Conservation (phyloP, 305 asterid species). For the Salvia sclarea region DNA sequence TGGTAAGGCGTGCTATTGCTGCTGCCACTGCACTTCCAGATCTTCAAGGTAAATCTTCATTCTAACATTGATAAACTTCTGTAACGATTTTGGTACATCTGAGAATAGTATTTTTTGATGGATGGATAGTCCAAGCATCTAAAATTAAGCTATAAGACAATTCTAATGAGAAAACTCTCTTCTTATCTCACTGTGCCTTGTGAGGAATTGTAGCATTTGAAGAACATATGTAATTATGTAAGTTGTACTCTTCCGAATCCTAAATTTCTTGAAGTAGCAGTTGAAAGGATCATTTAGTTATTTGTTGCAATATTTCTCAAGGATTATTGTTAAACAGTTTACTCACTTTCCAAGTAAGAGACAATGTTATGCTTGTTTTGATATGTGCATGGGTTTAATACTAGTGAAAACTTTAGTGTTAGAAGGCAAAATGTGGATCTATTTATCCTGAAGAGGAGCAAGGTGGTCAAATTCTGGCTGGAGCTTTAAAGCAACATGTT, state of each 20-base stretch:
- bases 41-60: slow-evolving; percentile 65
- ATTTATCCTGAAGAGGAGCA: background rate
- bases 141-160: background rate
- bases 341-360: slow-evolving; percentile 5
- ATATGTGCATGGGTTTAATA: background rate
- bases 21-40: slow-evolving; percentile 77
- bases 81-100: slow-evolving; percentile 15
- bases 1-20: slow-evolving; percentile 84
- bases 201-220: background rate
- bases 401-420: background rate
- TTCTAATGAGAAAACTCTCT: background rate
- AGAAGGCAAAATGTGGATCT: slow-evolving; percentile 1
- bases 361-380: background rate
- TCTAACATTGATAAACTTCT: slow-evolving; percentile 16
- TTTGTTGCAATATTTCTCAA: slow-evolving; percentile 3
- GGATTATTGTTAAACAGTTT: background rate
- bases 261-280: slow-evolving; percentile 24
- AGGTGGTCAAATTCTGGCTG: slow-evolving; percentile 20
- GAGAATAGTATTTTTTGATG: slow-evolving; percentile 11
- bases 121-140: slow-evolving; percentile 13
- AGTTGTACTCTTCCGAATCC: background rate
- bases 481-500: slow-evolving; percentile 7
- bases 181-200: background rate
- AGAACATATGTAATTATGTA: background rate
- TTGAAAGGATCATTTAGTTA: background rate